phyloP scores from a whole-genome alignment of 2,329 filamentous ascomycete species.

The Cadophora gregata region DNA sequence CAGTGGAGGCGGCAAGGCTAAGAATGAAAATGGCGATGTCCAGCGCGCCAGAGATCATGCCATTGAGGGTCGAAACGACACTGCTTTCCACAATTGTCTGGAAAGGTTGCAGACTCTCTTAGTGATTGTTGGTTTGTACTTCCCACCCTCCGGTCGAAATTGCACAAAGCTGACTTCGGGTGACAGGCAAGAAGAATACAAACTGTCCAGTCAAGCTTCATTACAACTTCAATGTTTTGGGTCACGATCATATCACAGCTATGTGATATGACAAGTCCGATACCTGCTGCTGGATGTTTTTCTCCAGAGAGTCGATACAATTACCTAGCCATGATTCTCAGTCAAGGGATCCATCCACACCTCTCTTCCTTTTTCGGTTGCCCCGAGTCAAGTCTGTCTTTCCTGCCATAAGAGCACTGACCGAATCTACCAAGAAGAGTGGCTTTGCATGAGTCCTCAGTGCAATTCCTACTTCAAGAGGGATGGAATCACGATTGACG shows the following conservation, averaged over 20 bases:
- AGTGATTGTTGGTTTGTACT: conserved; percentile 57
- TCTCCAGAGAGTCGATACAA: conserved; percentile 66
- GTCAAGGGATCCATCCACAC: conserved; percentile 45
- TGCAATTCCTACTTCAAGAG: conserved; percentile 60
- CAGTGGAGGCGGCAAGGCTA: conserved; percentile 60
- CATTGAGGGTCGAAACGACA: background rate
- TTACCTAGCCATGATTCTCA: conserved; percentile 64
- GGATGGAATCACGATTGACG: conserved; percentile 39
- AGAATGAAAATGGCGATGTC: conserved; percentile 50
- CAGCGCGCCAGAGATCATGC: background rate
- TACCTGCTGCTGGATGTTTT: conserved; percentile 55
- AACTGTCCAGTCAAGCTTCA: conserved; percentile 56
- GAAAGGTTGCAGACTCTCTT: background rate
- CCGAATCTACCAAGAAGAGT: conserved; percentile 52
- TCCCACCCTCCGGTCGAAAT: background rate
- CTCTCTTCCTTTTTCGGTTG: conserved; percentile 27
- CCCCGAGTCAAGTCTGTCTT: conserved; percentile 47
- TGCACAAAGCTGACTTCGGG: background rate
- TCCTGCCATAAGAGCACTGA: conserved; percentile 50
- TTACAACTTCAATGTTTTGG: conserved; percentile 68
- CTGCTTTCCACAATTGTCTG: background rate
- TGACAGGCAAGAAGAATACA: conserved; percentile 56
- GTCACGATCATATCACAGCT: conserved; percentile 70
- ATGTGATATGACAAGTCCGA: conserved; percentile 68
- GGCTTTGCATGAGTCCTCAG: conserved; percentile 61